Base-by-base conservation (phyloP, 78 protist genomes). In the Guillardia theta region DNA sequence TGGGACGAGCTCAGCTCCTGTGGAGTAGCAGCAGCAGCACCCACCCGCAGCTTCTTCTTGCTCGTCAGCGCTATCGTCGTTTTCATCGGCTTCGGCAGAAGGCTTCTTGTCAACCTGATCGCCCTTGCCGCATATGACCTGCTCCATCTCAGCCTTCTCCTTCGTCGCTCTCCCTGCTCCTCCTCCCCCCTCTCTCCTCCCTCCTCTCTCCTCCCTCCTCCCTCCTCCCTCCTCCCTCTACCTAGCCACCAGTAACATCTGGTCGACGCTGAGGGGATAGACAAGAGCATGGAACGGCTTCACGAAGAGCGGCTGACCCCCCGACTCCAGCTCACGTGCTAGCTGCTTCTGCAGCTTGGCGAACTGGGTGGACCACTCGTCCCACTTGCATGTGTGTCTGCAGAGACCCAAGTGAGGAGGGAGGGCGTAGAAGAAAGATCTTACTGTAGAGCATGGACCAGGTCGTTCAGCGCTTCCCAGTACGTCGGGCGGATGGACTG, bases 201-300 rank as follows among this genome's bases (percentile, higher is more conserved):
- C n/a, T n/a, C n/a, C n/a, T n/a, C n/a, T n/a, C n/a, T n/a, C n/a
- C n/a, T n/a, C n/a, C n/a, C n/a, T n/a, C n/a, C n/a, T n/a, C n/a
- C n/a, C n/a, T n/a, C n/a, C n/a, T n/a, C n/a, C n/a, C n/a, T n/a
- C n/a, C n/a, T n/a, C n/a, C n/a, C n/a, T n/a, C n/a, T n/a, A 58
- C 6, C 27, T 30, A 58, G 83, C 83, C 21, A 70, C 83, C 21
- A 70, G 83, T 22, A 70, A 43, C 83, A 70, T 70, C 46, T 70
- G 83, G 45, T 70, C 83, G 45, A 70, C 83, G 41, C 83, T 22
- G 33, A 70, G 83, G 36, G 83, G 83, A 43, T 70, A 70, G 45
- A 70, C 83, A 43, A 70, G 83, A 36, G 83, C 83, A 43, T 70
- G 83, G 83, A 70, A 70, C 46, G 83, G 83, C 22, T 70, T 70